These are phyloP conservation scores for Lepidium campestre DNA, from an alignment of 441 rosid genomes.

Conservation along the genomic window DNA sequence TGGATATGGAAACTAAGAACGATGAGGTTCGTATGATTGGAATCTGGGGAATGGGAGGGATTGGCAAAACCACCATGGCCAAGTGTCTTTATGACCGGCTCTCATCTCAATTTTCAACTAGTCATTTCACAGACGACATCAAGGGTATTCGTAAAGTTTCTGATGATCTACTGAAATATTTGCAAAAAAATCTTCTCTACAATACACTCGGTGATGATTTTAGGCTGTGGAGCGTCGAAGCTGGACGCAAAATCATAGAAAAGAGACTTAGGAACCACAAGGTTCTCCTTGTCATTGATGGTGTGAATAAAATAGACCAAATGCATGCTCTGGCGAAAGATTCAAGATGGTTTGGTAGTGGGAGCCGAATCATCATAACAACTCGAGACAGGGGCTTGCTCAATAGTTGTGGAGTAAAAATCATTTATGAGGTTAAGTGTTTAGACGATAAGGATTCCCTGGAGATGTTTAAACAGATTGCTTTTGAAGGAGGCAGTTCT, in stretches of 20 bases:
- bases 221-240: neutral
- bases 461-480: constrained; percentile 19
- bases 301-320: constrained; percentile 9
- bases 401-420: neutral
- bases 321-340: constrained; percentile 10
- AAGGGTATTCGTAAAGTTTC: neutral
- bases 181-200: neutral
- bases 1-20: neutral
- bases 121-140: constrained; percentile 1
- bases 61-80: constrained; percentile 23
- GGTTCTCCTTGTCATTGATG: constrained; percentile 29
- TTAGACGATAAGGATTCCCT: constrained; percentile 7
- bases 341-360: constrained; percentile 25
- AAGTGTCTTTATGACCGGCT: neutral
- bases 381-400: constrained; percentile 30
- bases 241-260: neutral
- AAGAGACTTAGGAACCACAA: neutral
- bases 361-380: constrained; percentile 27
- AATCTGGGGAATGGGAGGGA: constrained; percentile 38
- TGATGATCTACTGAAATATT: neutral
- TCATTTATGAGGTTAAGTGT: neutral
- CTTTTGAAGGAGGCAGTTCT: constrained; percentile 17
- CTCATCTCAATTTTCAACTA: neutral
- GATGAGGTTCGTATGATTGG: constrained; percentile 20
- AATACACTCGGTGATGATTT: neutral